These are phyloP conservation scores for Calophaca sinica DNA, from an alignment of 306 rosid genomes.

Conservation along the genomic window DNA sequence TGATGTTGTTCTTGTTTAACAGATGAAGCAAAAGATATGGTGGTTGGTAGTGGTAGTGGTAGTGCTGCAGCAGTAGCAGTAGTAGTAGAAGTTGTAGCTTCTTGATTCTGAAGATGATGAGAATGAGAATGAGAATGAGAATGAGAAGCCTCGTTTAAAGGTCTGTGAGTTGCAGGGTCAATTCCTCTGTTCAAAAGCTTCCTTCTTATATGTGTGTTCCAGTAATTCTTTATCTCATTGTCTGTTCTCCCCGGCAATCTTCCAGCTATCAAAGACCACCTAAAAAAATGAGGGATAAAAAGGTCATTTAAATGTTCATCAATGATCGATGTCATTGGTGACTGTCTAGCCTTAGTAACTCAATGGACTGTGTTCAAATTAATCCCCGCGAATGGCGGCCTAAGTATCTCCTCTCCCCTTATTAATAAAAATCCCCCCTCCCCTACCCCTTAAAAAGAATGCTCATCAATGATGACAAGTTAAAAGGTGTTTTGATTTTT, in stretches of 20 bases:
- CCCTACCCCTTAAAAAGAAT: no score
- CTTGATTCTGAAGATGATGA: constrained; percentile 43
- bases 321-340: no score
- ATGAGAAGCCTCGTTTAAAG: constrained; percentile 57
- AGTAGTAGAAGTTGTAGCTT: constrained; percentile 14
- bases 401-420: no score
- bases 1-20: constrained; percentile 54
- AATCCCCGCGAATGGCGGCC: no score
- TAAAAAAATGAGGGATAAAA: not conserved
- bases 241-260: constrained; percentile 96
- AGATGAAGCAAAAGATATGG: constrained; percentile 73
- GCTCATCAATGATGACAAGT: no score
- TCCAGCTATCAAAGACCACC: constrained; percentile 97
- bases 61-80: constrained; percentile 6
- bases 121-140: constrained; percentile 23
- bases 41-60: constrained; percentile 41
- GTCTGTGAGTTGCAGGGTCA: constrained; percentile 89
- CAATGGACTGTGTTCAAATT: no score
- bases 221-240: constrained; percentile 96
- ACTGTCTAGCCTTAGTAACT: no score
- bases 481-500: no score
- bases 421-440: no score
- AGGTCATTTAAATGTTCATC: no score
- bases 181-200: constrained; percentile 94
- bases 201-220: constrained; percentile 98